phyloP scores from a whole-genome alignment of 495 filamentous ascomycete genomes.

The Barbatosphaeria neglecta region DNA sequence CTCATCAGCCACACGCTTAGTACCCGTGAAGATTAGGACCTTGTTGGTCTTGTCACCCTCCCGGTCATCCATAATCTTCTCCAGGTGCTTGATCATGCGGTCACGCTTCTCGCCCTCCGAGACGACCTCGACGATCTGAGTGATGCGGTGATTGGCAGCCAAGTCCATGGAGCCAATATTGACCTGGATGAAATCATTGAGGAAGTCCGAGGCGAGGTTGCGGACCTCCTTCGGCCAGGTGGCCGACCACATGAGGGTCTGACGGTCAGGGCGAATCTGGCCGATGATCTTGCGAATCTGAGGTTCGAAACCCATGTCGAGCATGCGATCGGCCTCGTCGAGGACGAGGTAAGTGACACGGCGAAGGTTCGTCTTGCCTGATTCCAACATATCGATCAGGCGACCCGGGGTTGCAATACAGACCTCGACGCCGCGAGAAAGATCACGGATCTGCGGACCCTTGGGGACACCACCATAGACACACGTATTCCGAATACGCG shows the following conservation, averaged over 20 bases:
- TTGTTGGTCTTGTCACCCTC: conserved; percentile 66
- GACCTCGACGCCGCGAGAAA: conserved; percentile 76
- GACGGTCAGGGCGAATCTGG: conserved; percentile 96
- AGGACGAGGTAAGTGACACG: conserved; percentile 93
- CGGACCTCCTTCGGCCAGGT: conserved; percentile 99
- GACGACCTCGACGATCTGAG: conserved; percentile 91
- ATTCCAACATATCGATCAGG: conserved; percentile 96
- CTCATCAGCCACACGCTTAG: conserved; percentile 96
- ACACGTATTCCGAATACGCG: conserved; percentile 95
- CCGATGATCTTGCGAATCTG: conserved; percentile 90
- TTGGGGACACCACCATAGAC: conserved; percentile 98
- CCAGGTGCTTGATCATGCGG: conserved; percentile 91
- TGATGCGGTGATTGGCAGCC: conserved; percentile 96
- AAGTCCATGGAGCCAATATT: conserved; percentile 97
- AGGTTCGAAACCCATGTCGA: conserved; percentile 86
- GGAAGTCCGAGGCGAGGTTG: conserved; percentile 86
- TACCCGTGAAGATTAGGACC: conserved; percentile 90
- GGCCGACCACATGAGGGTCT: conserved; percentile 99
- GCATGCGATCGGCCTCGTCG: conserved; percentile 82
- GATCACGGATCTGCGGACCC: conserved; percentile 88
- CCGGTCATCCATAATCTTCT: conserved; percentile 95
- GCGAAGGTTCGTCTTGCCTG: conserved; percentile 93
- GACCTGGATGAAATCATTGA: conserved; percentile 95
- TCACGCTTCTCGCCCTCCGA: conserved; percentile 97
- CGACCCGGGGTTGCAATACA: conserved; percentile 95